Evolutionary conservation across 148 eudicot species (phyloP).

Genomic region (Fagopyrum esculentum): DNA sequence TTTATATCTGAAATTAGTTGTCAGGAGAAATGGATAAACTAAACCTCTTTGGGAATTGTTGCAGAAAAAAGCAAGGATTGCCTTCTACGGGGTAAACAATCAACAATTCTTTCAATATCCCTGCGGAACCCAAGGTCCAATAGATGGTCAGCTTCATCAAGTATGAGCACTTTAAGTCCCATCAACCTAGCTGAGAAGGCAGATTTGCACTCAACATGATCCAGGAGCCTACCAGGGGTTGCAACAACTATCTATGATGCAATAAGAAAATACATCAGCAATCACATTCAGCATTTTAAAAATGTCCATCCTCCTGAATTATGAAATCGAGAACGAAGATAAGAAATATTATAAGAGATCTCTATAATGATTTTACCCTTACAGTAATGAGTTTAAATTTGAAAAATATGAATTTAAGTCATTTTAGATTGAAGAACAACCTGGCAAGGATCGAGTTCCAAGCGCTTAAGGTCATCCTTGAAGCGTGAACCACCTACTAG

Average conservation of each 20-base stretch:
- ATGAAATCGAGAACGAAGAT: background rate
- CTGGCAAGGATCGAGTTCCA: slow-evolving; percentile 83
- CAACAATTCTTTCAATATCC: slow-evolving; percentile 84
- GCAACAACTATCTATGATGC: slow-evolving; percentile 73
- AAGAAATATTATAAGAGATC: background rate
- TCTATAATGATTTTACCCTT: background rate
- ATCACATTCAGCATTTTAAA: background rate
- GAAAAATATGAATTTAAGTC: background rate
- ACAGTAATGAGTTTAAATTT: background rate
- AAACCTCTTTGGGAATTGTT: slow-evolving; percentile 87
- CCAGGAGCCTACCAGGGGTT: slow-evolving; percentile 95
- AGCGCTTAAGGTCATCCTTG: slow-evolving; percentile 74
- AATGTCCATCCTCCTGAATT: background rate
- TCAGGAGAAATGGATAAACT: slow-evolving; percentile 4
- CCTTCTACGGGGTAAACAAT: slow-evolving; percentile 85
- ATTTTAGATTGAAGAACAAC: slow-evolving; percentile 23
- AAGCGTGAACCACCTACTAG: slow-evolving; percentile 88
- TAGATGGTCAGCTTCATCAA: slow-evolving; percentile 93
- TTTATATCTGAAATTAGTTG: background rate
- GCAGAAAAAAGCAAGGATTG: slow-evolving; percentile 87
- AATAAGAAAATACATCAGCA: background rate
- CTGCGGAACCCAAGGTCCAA: slow-evolving; percentile 80
- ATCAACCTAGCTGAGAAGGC: slow-evolving; percentile 68
- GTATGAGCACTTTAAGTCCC: slow-evolving; percentile 81
- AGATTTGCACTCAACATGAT: slow-evolving; percentile 82